phyloP scores from a whole-genome alignment of 1,284 basidiomycete genomes.

The Boletus putidus region DNA sequence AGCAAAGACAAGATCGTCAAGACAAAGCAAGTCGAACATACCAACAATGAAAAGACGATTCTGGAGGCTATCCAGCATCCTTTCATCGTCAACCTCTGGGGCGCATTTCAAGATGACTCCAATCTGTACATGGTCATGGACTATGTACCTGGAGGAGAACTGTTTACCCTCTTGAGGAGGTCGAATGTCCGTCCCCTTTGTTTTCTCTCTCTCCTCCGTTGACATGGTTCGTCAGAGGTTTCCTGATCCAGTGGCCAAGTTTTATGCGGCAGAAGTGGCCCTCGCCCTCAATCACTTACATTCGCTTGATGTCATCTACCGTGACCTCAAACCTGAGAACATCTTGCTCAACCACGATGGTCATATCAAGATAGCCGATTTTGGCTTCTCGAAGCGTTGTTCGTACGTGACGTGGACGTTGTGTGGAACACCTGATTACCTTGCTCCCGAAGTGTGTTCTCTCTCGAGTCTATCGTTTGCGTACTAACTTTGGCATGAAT shows the following conservation, averaged over 20 bases:
- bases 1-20: slow-evolving; percentile 93
- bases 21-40: slow-evolving; percentile 98
- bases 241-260: slow-evolving; percentile 98
- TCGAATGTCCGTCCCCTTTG: slow-evolving; percentile 65
- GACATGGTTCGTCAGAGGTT: slow-evolving; percentile 65
- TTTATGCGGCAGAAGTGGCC: slow-evolving; percentile 97
- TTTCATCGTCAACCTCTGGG: slow-evolving; percentile 98
- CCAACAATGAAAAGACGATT: slow-evolving; percentile 93
- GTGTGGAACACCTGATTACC: slow-evolving; percentile 97
- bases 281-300: slow-evolving; percentile 94
- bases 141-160: slow-evolving; percentile 96
- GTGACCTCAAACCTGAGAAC: slow-evolving; percentile 98
- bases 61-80: slow-evolving; percentile 89
- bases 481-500: background rate
- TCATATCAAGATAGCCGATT: slow-evolving; percentile 98
- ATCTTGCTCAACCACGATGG: slow-evolving; percentile 92
- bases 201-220: slow-evolving; percentile 4
- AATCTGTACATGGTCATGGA: slow-evolving; percentile 99
- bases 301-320: slow-evolving; percentile 90
- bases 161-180: slow-evolving; percentile 88
- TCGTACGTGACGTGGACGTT: slow-evolving; percentile 94
- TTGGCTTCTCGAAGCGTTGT: slow-evolving; percentile 95
- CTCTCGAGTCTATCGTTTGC: background rate
- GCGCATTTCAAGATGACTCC: slow-evolving; percentile 90
- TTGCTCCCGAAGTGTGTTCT: slow-evolving; percentile 76